phyloP scores from a whole-genome alignment of 805 yeast species.

The Metschnikowia henanensis region DNA sequence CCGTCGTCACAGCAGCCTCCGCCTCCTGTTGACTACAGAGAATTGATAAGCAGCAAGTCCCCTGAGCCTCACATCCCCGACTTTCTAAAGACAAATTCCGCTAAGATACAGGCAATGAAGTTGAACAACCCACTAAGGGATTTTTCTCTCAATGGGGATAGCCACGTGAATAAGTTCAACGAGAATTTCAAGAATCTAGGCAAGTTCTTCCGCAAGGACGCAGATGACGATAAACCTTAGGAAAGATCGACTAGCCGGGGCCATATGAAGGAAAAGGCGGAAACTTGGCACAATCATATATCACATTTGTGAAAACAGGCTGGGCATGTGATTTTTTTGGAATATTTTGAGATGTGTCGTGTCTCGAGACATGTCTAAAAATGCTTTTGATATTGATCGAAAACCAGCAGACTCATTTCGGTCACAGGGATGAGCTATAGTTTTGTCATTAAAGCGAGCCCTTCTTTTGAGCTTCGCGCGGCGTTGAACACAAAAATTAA shows the following conservation, averaged over 20 bases:
- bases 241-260: neutral
- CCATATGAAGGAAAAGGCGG: neutral
- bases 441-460: too few species aligned
- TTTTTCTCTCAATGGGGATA: slow-evolving; percentile 53
- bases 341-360: too few species aligned
- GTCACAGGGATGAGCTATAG: too few species aligned
- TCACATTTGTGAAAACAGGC: too few species aligned
- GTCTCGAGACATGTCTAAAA: too few species aligned
- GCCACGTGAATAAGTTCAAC: slow-evolving; percentile 60
- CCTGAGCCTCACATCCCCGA: slow-evolving; percentile 27
- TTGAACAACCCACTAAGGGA: slow-evolving; percentile 42
- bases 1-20: slow-evolving; percentile 20
- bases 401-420: too few species aligned
- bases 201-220: slow-evolving; percentile 44
- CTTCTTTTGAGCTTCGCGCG: too few species aligned
- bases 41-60: slow-evolving; percentile 19
- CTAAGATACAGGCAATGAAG: slow-evolving; percentile 46
- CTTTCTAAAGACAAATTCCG: slow-evolving; percentile 19
- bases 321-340: too few species aligned
- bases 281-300: too few species aligned
- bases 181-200: slow-evolving; percentile 68
- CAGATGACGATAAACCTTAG: neutral
- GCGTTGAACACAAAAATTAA: too few species aligned
- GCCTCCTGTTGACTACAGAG: slow-evolving; percentile 10
- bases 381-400: too few species aligned